Percentiles rank a stretch among this genome's conserved stretches.
These are phyloP conservation scores for Nephromyces sp. DNA, from an alignment of 169 alveolate species.

Conservation along the genomic window DNA sequence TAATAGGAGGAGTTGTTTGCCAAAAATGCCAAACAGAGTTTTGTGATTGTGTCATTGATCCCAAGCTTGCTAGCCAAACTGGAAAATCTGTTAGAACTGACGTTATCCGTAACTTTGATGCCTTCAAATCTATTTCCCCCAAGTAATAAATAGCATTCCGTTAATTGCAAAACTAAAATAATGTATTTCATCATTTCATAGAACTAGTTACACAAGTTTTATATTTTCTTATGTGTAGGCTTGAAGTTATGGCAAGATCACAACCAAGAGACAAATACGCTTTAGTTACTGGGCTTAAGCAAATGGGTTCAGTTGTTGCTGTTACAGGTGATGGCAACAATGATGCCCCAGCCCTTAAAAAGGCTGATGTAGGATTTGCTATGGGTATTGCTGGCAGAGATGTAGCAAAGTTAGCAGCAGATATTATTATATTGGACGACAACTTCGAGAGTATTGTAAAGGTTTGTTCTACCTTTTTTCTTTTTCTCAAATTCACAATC, in stretches of 20 bases:
- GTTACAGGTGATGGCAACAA: constrained; percentile 83
- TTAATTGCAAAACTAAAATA: no score
- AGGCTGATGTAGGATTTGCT: constrained; percentile 80
- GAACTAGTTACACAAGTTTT: no score
- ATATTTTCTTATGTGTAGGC: neutral
- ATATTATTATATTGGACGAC: constrained; percentile 72
- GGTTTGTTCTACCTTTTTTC: neutral
- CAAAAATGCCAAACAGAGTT: constrained; percentile 20
- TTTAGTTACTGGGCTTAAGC: constrained; percentile 40
- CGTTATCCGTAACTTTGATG: neutral
- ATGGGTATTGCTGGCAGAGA: constrained; percentile 67
- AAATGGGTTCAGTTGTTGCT: constrained; percentile 56
- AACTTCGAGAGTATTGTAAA: constrained; percentile 57
- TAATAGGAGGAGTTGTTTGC: neutral
- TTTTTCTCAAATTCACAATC: neutral
- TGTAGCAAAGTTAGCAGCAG: constrained; percentile 75
- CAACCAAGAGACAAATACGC: constrained; percentile 73
- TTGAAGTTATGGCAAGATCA: constrained; percentile 66
- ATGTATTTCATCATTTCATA: no score
- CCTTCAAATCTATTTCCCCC: constrained; percentile 10
- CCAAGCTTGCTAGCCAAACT: constrained; percentile 2
- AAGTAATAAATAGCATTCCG: no score
- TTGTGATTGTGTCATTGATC: neutral
- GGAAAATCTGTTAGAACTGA: constrained; percentile 46
- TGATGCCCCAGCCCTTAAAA: constrained; percentile 80